These are phyloP conservation scores for Candida sphagnicola DNA, from an alignment of 805 yeast genomes.

Conservation along the genomic window DNA sequence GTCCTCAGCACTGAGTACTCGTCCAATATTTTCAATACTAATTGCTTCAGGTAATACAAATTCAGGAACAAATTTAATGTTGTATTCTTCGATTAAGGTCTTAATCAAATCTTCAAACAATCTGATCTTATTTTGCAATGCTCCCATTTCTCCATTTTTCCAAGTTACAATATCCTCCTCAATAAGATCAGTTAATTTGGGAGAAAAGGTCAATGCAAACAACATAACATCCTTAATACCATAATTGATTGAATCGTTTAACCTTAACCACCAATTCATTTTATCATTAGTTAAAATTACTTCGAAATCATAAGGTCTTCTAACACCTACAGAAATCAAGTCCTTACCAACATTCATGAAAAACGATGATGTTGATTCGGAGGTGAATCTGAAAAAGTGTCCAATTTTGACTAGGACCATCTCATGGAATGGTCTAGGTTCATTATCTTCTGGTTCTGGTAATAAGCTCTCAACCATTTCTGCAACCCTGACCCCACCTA, in stretches of 20 bases:
- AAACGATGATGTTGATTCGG: neutral
- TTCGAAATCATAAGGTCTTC: conserved; percentile 22
- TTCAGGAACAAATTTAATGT: conserved; percentile 3
- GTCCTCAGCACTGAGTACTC: neutral
- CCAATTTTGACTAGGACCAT: neutral
- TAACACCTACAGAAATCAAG: conserved; percentile 12
- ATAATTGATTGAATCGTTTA: conserved; percentile 10
- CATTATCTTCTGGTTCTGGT: conserved; percentile 1
- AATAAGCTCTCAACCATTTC: conserved; percentile 1
- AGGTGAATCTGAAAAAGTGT: conserved; percentile 1
- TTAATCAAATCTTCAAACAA: conserved; percentile 7
- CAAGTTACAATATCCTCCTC: conserved; percentile 12
- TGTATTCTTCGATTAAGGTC: conserved; percentile 8
- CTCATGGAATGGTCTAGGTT: conserved; percentile 3
- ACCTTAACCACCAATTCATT: conserved; percentile 4
- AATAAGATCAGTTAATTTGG: conserved; percentile 11
- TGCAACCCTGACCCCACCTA: conserved; percentile 3
- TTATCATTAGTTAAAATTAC: conserved; percentile 8
- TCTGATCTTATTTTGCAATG: conserved; percentile 9
- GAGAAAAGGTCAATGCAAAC: conserved; percentile 13
- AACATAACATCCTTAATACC: conserved; percentile 17
- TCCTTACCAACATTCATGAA: conserved; percentile 6
- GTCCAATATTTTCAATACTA: neutral
- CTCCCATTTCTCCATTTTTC: conserved; percentile 15
- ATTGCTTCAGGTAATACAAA: conserved; percentile 7